A percentile compares a stretch with the other conserved stretches of the same genome.
These are phyloP conservation scores for Ambispora gerdemannii DNA, from an alignment of 192 early-diverging fungal species.

Conservation along the genomic window DNA sequence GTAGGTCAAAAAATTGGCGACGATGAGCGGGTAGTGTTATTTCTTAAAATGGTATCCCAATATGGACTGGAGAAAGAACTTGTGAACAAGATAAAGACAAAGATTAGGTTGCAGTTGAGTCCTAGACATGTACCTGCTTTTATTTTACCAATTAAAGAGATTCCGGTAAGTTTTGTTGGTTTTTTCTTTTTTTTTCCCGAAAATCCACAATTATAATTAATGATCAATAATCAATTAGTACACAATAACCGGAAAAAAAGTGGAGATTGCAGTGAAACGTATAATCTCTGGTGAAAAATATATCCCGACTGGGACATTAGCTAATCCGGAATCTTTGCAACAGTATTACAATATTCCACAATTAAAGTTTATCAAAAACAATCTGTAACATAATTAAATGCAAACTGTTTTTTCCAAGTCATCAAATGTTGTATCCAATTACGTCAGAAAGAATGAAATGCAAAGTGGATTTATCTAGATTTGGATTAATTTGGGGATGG, in stretches of 20 bases:
- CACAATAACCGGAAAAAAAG: slow-evolving; percentile 96
- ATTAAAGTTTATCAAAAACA: slow-evolving; percentile 35
- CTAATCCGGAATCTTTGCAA: slow-evolving; percentile 84
- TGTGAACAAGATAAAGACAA: slow-evolving; percentile 65
- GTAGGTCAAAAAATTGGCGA: slow-evolving; percentile 82
- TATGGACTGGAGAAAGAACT: slow-evolving; percentile 57
- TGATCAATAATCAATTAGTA: slow-evolving; percentile 47
- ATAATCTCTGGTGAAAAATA: slow-evolving; percentile 79
- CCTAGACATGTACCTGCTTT: slow-evolving; percentile 90
- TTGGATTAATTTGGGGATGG: no score
- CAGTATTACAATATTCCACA: slow-evolving; percentile 82
- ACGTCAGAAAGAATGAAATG: no score
- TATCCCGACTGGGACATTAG: slow-evolving; percentile 73
- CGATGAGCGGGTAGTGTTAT: slow-evolving; percentile 91
- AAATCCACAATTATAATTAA: slow-evolving; percentile 3
- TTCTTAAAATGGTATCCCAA: slow-evolving; percentile 77
- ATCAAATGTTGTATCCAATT: no score
- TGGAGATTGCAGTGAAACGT: slow-evolving; percentile 93
- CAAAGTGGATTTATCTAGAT: no score
- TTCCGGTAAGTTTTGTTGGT: slow-evolving; percentile 65
- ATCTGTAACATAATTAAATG: no score
- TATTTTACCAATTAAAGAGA: slow-evolving; percentile 72
- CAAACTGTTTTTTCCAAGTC: no score
- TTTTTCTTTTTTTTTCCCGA: not conserved
- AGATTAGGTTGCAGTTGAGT: slow-evolving; percentile 81